These are phyloP conservation scores for Cynara cardunculus DNA, from an alignment of 129 eudicot genomes.

Conservation along the genomic window DNA sequence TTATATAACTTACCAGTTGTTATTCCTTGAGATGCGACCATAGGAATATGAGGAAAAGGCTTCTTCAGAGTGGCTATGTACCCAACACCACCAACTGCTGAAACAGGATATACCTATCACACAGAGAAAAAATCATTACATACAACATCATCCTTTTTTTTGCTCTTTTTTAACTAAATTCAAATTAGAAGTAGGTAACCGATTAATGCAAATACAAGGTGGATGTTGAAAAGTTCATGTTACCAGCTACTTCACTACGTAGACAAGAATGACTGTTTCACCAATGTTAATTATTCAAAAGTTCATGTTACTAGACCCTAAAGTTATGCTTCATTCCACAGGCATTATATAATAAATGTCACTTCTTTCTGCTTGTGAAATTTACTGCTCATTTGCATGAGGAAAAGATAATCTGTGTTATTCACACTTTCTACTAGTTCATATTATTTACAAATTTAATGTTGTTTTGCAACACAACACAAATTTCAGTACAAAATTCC, in stretches of 20 bases:
- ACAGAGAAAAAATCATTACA: constrained; percentile 1
- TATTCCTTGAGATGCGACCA: constrained; percentile 93
- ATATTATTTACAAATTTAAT: neutral
- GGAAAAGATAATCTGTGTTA: neutral
- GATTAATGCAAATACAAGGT: neutral
- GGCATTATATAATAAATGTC: too few species aligned
- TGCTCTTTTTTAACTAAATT: neutral
- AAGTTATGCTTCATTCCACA: neutral
- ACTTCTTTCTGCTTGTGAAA: neutral
- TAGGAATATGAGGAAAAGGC: constrained; percentile 80
- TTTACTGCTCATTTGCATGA: neutral
- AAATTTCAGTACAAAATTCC: neutral
- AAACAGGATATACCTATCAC: constrained; percentile 72
- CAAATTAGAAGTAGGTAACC: neutral
- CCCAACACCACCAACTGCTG: constrained; percentile 69
- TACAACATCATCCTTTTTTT: neutral
- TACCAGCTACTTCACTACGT: neutral
- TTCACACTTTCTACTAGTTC: neutral
- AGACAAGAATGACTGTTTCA: too few species aligned
- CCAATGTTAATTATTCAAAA: neutral
- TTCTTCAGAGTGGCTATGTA: constrained; percentile 65
- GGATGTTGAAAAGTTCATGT: neutral
- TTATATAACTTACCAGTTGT: constrained; percentile 42
- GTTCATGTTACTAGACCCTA: neutral
- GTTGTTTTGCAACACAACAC: neutral